Percentiles rank a stretch among this genome's conserved stretches.
Conservation (phyloP, 768 basidiomycete genomes). For the Ephemerocybe angulata region DNA sequence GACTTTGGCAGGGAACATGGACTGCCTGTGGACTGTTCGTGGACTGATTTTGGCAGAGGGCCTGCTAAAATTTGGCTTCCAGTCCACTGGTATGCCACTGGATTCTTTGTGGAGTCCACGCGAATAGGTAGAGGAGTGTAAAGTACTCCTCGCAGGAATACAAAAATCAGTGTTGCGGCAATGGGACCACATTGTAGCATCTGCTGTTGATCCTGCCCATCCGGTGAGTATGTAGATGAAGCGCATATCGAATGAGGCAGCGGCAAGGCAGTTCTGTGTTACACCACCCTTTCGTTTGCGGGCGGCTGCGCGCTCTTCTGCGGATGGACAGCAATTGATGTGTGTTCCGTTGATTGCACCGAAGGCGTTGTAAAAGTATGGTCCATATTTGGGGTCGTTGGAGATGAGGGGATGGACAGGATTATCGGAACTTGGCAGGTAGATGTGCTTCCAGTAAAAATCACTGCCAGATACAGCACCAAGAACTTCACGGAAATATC, state of each 20-base stretch:
- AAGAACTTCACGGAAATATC: neutral
- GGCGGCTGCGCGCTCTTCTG: conserved; percentile 14
- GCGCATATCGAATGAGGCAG: conserved; percentile 27
- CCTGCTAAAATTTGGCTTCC: no score
- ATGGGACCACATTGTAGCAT: conserved; percentile 31
- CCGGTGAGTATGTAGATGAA: conserved; percentile 38
- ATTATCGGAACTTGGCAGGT: conserved; percentile 17
- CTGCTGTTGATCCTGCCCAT: conserved; percentile 38
- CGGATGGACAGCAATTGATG: conserved; percentile 17
- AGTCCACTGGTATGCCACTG: no score
- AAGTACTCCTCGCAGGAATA: conserved; percentile 22
- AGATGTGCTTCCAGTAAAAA: conserved; percentile 10
- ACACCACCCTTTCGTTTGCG: conserved; percentile 30
- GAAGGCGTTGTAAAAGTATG: conserved; percentile 18
- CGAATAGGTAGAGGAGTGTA: no score
- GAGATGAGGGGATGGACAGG: conserved; percentile 17
- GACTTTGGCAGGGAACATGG: no score
- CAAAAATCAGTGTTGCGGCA: conserved; percentile 24
- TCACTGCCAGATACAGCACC: neutral
- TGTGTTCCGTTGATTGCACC: conserved; percentile 32
- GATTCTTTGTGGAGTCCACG: no score
- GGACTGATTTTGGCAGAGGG: no score
- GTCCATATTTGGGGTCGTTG: conserved; percentile 23
- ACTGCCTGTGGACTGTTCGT: no score
- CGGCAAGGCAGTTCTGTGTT: conserved; percentile 36